Conservation (phyloP, 2,329 filamentous ascomycete genomes). For the Fusarium nelsonii region DNA sequence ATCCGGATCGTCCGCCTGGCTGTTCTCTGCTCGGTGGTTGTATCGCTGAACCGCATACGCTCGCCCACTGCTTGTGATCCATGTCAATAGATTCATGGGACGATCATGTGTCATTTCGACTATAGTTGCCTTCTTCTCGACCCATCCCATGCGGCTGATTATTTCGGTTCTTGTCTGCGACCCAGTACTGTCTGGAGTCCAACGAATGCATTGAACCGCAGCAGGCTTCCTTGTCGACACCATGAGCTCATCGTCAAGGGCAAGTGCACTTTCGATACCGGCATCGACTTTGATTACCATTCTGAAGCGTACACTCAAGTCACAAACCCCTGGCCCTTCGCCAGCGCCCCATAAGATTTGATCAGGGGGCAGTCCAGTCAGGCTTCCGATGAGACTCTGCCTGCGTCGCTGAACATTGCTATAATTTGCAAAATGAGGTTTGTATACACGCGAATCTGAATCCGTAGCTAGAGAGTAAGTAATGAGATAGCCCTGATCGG, state of each 20-base stretch:
- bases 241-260: slow-evolving; percentile 91
- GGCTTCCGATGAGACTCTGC: slow-evolving; percentile 71
- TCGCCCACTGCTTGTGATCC: slow-evolving; percentile 89
- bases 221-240: slow-evolving; percentile 92
- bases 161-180: slow-evolving; percentile 93
- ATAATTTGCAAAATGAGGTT: slow-evolving; percentile 79
- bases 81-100: slow-evolving; percentile 95
- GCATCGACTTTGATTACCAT: slow-evolving; percentile 99
- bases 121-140: slow-evolving; percentile 81
- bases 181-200: slow-evolving; percentile 85
- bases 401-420: slow-evolving; percentile 72
- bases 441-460: slow-evolving; percentile 84
- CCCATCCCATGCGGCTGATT: slow-evolving; percentile 86
- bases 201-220: slow-evolving; percentile 96
- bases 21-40: slow-evolving; percentile 54
- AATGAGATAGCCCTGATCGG: slow-evolving; percentile 86
- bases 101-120: slow-evolving; percentile 92
- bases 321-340: slow-evolving; percentile 83
- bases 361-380: slow-evolving; percentile 67
- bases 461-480: slow-evolving; percentile 94
- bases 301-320: slow-evolving; percentile 90
- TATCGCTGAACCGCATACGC: slow-evolving; percentile 91
- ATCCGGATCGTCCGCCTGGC: slow-evolving; percentile 60
- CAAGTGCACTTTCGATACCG: slow-evolving; percentile 87
- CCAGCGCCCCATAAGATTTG: slow-evolving; percentile 80